Evolutionary conservation across 192 early-diverging fungal species (phyloP).

Genomic region (Podila epigama): DNA sequence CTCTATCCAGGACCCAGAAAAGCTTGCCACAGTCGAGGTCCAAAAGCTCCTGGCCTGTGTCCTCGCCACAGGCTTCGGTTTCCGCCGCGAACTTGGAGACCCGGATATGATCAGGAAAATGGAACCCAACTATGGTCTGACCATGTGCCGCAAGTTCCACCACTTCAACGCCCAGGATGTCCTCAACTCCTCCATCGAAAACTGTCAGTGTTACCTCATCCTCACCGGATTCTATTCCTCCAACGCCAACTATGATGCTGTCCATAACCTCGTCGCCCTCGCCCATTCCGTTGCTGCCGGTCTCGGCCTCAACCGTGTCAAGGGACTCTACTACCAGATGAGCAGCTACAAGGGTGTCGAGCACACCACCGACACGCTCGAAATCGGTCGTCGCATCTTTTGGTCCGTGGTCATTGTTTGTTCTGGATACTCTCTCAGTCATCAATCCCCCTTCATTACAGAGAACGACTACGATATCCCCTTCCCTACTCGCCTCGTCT

Average conservation of each 20-base stretch:
- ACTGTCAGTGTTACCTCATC: constrained; percentile 38
- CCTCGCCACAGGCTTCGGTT: constrained; percentile 38
- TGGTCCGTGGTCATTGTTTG: constrained; percentile 48
- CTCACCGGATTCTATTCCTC: constrained; percentile 44
- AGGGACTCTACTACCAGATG: constrained; percentile 36
- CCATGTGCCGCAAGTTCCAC: constrained; percentile 36
- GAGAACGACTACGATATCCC: constrained; percentile 45
- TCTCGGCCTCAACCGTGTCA: constrained; percentile 14
- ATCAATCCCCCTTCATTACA: constrained; percentile 46
- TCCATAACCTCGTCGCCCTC: constrained; percentile 43
- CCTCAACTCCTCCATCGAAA: constrained; percentile 29
- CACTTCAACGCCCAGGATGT: constrained; percentile 37
- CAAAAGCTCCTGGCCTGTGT: constrained; percentile 44
- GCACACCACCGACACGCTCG: constrained; percentile 19
- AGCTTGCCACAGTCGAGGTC: constrained; percentile 4
- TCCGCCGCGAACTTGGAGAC: constrained; percentile 34
- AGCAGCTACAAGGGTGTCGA: background rate
- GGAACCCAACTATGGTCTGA: constrained; percentile 32
- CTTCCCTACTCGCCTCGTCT: constrained; percentile 12
- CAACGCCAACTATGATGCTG: constrained; percentile 31
- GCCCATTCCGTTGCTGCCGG: constrained; percentile 27
- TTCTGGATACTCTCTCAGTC: constrained; percentile 40
- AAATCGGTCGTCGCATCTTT: constrained; percentile 34
- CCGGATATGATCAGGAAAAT: constrained; percentile 22
- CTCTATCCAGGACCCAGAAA: constrained; percentile 5